A percentile compares a stretch with the other conserved stretches of the same genome.
Conservation (phyloP, 1,284 basidiomycete genomes). For the Pholiota adiposa region DNA sequence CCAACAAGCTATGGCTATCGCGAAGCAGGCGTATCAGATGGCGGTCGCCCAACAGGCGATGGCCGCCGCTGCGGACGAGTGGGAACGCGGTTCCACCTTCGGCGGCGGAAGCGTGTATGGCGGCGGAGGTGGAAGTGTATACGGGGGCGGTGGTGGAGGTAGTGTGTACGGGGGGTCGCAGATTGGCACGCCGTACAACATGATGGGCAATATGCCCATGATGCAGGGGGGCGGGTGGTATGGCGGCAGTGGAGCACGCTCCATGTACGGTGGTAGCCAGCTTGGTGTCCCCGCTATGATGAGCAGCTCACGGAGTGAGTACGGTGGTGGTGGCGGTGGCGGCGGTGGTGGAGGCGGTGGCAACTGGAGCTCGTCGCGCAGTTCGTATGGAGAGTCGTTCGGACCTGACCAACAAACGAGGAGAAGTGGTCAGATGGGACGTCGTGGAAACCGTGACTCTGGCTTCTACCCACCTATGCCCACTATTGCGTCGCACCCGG, state of each 20-base stretch:
- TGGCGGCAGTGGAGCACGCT: constrained; percentile 34
- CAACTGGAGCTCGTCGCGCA: constrained; percentile 64
- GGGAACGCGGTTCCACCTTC: constrained; percentile 75
- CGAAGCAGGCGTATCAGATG: constrained; percentile 85
- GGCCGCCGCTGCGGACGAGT: constrained; percentile 80
- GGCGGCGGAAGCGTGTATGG: constrained; percentile 36
- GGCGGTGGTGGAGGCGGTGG: constrained; percentile 39
- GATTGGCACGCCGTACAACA: constrained; percentile 25
- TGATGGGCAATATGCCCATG: constrained; percentile 30
- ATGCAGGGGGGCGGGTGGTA: constrained; percentile 34
- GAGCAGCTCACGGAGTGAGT: constrained; percentile 66
- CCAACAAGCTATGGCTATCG: constrained; percentile 79
- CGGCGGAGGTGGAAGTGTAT: constrained; percentile 22
- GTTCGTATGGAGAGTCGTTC: constrained; percentile 69
- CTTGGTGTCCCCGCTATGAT: constrained; percentile 37
- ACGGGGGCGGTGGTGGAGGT: constrained; percentile 18
- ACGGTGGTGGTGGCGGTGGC: constrained; percentile 47
- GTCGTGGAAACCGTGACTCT: constrained; percentile 33
- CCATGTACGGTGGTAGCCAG: constrained; percentile 60
- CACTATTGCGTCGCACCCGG: constrained; percentile 30
- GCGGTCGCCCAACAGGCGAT: constrained; percentile 86
- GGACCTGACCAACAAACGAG: constrained; percentile 41
- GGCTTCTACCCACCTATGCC: constrained; percentile 42
- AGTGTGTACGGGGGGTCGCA: constrained; percentile 16
- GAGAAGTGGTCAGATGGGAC: constrained; percentile 21